These are phyloP conservation scores for Ophidiomyces ophidiicola DNA, from an alignment of 2,329 filamentous ascomycete species.

Conservation along the genomic window DNA sequence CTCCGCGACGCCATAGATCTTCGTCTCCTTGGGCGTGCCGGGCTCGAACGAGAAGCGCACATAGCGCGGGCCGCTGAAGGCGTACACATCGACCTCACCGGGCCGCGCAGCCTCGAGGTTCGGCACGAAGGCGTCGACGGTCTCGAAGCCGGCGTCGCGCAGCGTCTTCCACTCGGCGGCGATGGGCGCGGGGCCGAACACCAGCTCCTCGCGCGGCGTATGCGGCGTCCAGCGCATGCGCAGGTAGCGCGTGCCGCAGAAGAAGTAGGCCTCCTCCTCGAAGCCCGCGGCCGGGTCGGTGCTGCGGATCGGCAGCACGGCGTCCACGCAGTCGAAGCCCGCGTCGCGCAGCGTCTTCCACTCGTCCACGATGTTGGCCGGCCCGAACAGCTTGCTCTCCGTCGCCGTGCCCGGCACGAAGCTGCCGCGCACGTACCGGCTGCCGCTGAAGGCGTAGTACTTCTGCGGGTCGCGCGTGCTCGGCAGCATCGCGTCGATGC, in stretches of 20 bases:
- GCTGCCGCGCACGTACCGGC: slow-evolving; percentile 1
- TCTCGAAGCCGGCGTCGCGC: slow-evolving; percentile 5
- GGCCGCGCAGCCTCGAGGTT: slow-evolving; percentile 3
- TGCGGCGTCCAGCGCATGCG: slow-evolving; percentile 4
- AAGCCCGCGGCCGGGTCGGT: background rate
- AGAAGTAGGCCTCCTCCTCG: slow-evolving; percentile 9
- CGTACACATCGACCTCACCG: slow-evolving; percentile 7
- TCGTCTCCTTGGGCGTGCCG: slow-evolving; percentile 3
- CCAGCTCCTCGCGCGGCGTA: slow-evolving; percentile 5
- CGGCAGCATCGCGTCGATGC: slow-evolving; percentile 5
- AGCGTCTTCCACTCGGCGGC: slow-evolving; percentile 6
- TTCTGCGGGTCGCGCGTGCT: background rate
- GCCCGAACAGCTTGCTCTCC: slow-evolving; percentile 4
- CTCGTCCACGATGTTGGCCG: slow-evolving; percentile 4
- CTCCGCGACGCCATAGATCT: slow-evolving; percentile 2
- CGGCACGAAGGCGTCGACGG: slow-evolving; percentile 5
- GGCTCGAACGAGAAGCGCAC: slow-evolving; percentile 6
- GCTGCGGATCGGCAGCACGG: slow-evolving; percentile 10
- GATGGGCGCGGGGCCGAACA: slow-evolving; percentile 3
- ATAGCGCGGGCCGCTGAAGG: slow-evolving; percentile 5
- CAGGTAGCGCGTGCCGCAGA: slow-evolving; percentile 3
- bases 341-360: slow-evolving; percentile 7
- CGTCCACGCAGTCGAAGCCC: slow-evolving; percentile 5
- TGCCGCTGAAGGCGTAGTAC: slow-evolving; percentile 5
- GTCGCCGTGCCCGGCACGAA: slow-evolving; percentile 1